Percentiles rank a stretch among this genome's conserved stretches.
Conservation (phyloP, 164 flowering plant species). For the Vitis cinerea region DNA sequence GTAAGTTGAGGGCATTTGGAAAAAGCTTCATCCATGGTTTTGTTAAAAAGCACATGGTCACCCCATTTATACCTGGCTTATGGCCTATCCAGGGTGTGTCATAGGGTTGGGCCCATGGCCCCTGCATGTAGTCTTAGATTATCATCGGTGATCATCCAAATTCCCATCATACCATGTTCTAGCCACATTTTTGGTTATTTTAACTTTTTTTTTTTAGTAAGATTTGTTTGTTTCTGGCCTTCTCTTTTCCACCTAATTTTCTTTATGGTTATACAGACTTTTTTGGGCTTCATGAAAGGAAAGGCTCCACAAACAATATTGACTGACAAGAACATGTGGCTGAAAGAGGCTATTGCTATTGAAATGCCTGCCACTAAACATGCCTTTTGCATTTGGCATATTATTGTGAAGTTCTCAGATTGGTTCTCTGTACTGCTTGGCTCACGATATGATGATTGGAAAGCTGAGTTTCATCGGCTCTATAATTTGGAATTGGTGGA, state of each 20-base stretch:
- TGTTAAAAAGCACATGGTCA: not conserved
- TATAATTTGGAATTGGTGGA: conserved; percentile 54
- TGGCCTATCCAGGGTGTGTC: no score
- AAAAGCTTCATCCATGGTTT: no score
- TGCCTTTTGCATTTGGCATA: conserved; percentile 83
- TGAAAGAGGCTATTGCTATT: conserved; percentile 68
- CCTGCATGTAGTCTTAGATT: no score
- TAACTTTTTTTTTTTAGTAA: no score
- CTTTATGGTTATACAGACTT: conserved; percentile 38
- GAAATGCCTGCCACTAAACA: conserved; percentile 76
- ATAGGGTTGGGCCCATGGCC: no score
- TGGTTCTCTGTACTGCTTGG: conserved; percentile 76
- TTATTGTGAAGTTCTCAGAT: conserved; percentile 64
- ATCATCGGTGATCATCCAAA: no score
- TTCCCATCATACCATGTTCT: no score
- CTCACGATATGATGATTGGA: conserved; percentile 70
- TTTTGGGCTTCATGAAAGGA: conserved; percentile 69
- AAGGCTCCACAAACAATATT: conserved; percentile 75
- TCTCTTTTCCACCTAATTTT: no score
- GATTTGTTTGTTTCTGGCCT: no score
- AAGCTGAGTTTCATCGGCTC: conserved; percentile 66
- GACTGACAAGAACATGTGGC: conserved; percentile 81
- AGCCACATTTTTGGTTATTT: no score
- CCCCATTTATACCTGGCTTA: not conserved
- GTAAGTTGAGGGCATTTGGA: no score